Evolutionary conservation across 2,329 filamentous ascomycete genomes (phyloP).

Genomic region (Fusarium sp.): DNA sequence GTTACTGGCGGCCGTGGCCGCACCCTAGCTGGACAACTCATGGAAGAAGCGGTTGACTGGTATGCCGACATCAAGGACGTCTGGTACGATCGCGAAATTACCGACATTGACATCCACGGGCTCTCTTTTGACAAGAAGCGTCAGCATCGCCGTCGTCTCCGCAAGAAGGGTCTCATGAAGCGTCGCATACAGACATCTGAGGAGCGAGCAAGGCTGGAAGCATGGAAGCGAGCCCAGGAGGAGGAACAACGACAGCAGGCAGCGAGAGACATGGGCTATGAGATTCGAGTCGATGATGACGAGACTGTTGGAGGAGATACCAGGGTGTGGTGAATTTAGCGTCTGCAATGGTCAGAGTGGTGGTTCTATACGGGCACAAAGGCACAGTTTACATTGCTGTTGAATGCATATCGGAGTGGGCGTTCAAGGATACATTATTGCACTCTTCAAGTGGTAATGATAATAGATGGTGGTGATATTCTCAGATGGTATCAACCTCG

Average conservation of each 20-base stretch:
- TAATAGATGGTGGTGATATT: slow-evolving; percentile 32
- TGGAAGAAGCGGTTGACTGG: slow-evolving; percentile 58
- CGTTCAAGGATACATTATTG: slow-evolving; percentile 26
- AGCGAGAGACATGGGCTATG: slow-evolving; percentile 53
- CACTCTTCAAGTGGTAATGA: slow-evolving; percentile 16
- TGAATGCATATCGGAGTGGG: slow-evolving; percentile 29
- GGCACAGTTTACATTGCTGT: slow-evolving; percentile 13
- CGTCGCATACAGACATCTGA: slow-evolving; percentile 51
- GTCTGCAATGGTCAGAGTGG: neutral
- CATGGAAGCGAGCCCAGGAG: slow-evolving; percentile 54
- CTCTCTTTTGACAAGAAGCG: slow-evolving; percentile 59
- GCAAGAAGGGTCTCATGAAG: slow-evolving; percentile 55
- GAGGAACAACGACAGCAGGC: slow-evolving; percentile 53
- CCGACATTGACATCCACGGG: slow-evolving; percentile 52
- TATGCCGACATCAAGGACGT: slow-evolving; percentile 59
- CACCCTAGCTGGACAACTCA: slow-evolving; percentile 45
- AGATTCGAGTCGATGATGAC: slow-evolving; percentile 45
- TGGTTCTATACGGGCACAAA: neutral
- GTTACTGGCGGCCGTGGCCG: slow-evolving; percentile 61
- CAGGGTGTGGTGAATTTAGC: slow-evolving; percentile 36
- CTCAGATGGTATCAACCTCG: slow-evolving; percentile 38
- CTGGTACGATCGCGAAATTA: slow-evolving; percentile 55
- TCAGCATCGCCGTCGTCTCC: slow-evolving; percentile 59
- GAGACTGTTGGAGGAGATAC: slow-evolving; percentile 43
- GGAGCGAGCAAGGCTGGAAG: slow-evolving; percentile 54